Conservation (phyloP, 75 land plant genomes). For the Adiantum capillusveneris region DNA sequence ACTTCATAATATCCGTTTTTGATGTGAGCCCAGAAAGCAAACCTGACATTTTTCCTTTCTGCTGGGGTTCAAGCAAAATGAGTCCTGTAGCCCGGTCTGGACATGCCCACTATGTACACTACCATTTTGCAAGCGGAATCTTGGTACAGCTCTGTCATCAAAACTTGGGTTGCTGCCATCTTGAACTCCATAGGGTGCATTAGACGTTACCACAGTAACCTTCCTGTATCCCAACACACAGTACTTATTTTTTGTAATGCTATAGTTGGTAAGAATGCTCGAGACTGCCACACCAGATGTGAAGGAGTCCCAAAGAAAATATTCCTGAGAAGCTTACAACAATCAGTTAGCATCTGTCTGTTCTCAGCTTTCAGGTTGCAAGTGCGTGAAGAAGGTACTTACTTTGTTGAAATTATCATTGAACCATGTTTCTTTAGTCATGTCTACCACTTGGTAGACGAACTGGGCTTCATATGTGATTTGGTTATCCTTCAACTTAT, state of each 20-base stretch:
- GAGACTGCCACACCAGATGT: constrained; percentile 63
- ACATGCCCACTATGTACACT: constrained; percentile 86
- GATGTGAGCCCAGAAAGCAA: background rate
- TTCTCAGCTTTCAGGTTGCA: too few relatives aligned
- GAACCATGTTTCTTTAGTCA: constrained; percentile 63
- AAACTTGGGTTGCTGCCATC: constrained; percentile 82
- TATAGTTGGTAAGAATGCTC: constrained; percentile 35
- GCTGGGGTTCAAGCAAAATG: constrained; percentile 51
- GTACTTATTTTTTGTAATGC: constrained; percentile 60
- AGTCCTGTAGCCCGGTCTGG: constrained; percentile 57
- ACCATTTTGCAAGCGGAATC: constrained; percentile 38
- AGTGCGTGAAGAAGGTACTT: background rate
- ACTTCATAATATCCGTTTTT: too few relatives aligned
- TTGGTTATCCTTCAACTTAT: constrained; percentile 38
- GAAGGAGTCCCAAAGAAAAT: constrained; percentile 89
- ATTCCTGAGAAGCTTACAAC: constrained; percentile 52
- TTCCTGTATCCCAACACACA: constrained; percentile 55
- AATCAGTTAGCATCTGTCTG: too few relatives aligned
- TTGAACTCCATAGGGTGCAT: constrained; percentile 58
- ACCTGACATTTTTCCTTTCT: constrained; percentile 72
- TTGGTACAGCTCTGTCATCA: constrained; percentile 37
- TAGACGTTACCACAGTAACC: constrained; percentile 74
- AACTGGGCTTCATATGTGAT: constrained; percentile 69
- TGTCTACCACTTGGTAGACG: constrained; percentile 48
- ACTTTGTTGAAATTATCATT: constrained; percentile 50